A percentile compares a stretch with the other conserved stretches of the same genome.
These are phyloP conservation scores for Dittrichia graveolens DNA, from an alignment of 129 eudicot genomes.

Conservation along the genomic window DNA sequence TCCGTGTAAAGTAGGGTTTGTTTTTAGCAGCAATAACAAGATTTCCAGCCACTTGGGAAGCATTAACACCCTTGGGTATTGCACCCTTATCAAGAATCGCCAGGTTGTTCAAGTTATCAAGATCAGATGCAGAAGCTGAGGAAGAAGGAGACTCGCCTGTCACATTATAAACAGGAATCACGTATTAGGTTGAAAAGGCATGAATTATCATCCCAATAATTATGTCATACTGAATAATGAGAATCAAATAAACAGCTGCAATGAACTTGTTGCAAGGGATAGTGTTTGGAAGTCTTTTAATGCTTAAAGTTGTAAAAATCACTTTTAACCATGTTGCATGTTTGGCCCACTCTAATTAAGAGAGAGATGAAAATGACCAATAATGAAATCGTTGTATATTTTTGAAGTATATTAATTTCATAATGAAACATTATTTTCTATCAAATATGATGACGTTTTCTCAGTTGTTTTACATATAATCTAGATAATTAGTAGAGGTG, in stretches of 20 bases:
- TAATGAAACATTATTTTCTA: not conserved
- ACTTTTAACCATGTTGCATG: not conserved
- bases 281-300: not conserved
- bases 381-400: not conserved
- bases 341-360: not conserved
- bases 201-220: too few species aligned
- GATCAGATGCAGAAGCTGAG: constrained; percentile 93
- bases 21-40: constrained; percentile 63
- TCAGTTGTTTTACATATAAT: not conserved
- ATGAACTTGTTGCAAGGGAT: not conserved
- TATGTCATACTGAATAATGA: not conserved
- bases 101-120: constrained; percentile 81
- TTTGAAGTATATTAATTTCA: not conserved
- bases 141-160: constrained; percentile 96
- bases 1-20: constrained; percentile 61
- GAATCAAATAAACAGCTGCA: constrained; percentile 3
- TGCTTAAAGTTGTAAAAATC: not conserved
- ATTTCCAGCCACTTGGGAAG: constrained; percentile 79
- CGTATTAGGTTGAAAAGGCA: too few species aligned
- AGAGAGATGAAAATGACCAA: not conserved
- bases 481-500: not conserved
- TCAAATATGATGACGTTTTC: not conserved
- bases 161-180: constrained; percentile 16
- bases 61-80: constrained; percentile 53
- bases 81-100: constrained; percentile 57